Conservation (phyloP, 768 basidiomycete genomes). For the Phylloporus scabripes region DNA sequence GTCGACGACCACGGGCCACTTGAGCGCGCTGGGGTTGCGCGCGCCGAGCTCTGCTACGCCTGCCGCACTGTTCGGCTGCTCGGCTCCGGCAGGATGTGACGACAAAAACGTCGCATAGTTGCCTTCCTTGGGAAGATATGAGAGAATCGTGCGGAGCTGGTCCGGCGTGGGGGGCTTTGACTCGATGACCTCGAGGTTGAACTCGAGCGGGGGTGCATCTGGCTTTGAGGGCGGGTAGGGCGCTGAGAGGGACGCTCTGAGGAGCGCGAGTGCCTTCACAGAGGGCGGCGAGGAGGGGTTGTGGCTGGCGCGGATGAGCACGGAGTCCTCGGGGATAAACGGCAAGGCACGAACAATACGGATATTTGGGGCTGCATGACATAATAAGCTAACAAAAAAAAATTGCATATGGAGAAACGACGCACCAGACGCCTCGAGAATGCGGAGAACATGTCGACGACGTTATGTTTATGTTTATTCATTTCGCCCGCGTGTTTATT, state of each 20-base stretch:
- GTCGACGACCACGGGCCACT: constrained; percentile 79
- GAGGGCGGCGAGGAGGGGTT: constrained; percentile 62
- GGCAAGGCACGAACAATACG: constrained; percentile 47
- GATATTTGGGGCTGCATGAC: constrained; percentile 49
- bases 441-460: constrained; percentile 31
- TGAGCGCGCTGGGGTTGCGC: constrained; percentile 55
- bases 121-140: constrained; percentile 43
- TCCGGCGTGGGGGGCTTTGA: constrained; percentile 57
- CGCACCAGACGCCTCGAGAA: constrained; percentile 34
- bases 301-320: constrained; percentile 42
- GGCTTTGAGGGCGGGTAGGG: constrained; percentile 56
- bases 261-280: constrained; percentile 50
- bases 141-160: constrained; percentile 62
- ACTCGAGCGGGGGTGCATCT: constrained; percentile 49
- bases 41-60: constrained; percentile 47
- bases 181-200: constrained; percentile 70
- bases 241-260: constrained; percentile 51
- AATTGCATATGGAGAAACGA: constrained; percentile 4
- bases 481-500: not conserved
- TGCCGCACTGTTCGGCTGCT: constrained; percentile 37
- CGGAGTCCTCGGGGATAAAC: constrained; percentile 4
- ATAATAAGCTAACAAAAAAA: not conserved
- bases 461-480: too few species aligned
- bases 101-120: constrained; percentile 46
- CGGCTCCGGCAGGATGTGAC: constrained; percentile 48